A percentile compares a stretch with the other conserved stretches of the same genome.
phyloP scores from a whole-genome alignment of 2,329 filamentous ascomycete genomes.

The Lasiodiplodia gonubiensis region DNA sequence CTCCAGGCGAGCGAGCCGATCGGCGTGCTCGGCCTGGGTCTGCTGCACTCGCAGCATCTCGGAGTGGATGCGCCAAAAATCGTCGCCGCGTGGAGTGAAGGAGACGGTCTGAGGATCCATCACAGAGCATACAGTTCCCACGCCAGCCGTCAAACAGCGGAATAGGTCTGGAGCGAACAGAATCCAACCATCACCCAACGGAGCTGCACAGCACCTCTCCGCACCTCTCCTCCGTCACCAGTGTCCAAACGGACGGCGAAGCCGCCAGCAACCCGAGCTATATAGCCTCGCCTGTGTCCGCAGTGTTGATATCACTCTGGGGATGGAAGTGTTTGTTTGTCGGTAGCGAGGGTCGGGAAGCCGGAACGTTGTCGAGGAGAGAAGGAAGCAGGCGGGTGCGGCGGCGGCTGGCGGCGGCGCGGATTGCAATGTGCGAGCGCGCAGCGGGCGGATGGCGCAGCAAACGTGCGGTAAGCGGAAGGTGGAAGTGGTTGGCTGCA shows the following conservation, averaged over 20 bases:
- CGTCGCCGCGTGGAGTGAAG: slow-evolving; percentile 65
- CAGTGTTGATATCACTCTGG: slow-evolving; percentile 1
- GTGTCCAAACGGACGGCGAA: slow-evolving; percentile 34
- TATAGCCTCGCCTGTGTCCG: background rate
- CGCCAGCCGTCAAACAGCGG: slow-evolving; percentile 13
- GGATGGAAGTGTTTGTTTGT: background rate
- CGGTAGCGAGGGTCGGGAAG: background rate
- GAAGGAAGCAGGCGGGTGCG: background rate
- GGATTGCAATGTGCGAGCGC: background rate
- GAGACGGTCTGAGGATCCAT: slow-evolving; percentile 69
- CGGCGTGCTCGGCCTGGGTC: slow-evolving; percentile 65
- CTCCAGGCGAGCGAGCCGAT: slow-evolving; percentile 66
- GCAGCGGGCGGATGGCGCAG: background rate
- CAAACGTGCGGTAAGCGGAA: background rate
- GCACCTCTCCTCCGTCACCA: slow-evolving; percentile 34
- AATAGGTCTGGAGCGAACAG: slow-evolving; percentile 10
- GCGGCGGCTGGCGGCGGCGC: background rate
- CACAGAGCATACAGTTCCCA: slow-evolving; percentile 32
- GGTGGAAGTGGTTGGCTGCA: background rate
- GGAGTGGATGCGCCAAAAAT: slow-evolving; percentile 68
- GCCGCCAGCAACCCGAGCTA: slow-evolving; percentile 31
- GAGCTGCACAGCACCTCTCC: slow-evolving; percentile 25
- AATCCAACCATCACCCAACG: slow-evolving; percentile 19
- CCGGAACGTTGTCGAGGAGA: background rate
- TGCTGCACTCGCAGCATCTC: slow-evolving; percentile 67